phyloP scores from a whole-genome alignment of 139 green algal species.

The Picochlorum sp. region DNA sequence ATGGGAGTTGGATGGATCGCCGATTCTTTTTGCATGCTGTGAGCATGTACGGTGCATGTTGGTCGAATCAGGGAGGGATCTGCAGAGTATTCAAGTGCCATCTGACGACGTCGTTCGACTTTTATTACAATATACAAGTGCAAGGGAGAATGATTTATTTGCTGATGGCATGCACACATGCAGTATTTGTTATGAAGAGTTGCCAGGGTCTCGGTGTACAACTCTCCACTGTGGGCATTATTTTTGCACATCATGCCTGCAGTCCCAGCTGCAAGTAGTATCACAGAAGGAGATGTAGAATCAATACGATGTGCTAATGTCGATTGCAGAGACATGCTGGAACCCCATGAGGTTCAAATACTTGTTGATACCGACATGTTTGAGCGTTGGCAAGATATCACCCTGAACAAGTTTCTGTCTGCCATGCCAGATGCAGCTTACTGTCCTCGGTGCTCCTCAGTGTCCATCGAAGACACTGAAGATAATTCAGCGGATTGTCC shows the following conservation, averaged over 20 bases:
- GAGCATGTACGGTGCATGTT: too few relatives aligned
- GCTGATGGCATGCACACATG: constrained; percentile 24
- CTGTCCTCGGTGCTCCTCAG: constrained; percentile 67
- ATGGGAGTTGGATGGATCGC: too few relatives aligned
- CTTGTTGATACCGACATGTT: constrained; percentile 39
- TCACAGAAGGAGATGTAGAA: constrained; percentile 52
- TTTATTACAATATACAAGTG: not conserved
- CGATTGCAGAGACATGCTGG: constrained; percentile 43
- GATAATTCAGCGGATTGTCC: constrained; percentile 67
- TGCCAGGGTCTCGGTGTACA: constrained; percentile 39
- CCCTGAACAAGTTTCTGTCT: constrained; percentile 62
- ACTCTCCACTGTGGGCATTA: constrained; percentile 56
- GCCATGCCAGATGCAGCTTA: constrained; percentile 72
- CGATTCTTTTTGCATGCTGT: too few relatives aligned
- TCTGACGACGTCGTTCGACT: not conserved
- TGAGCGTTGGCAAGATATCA: constrained; percentile 59
- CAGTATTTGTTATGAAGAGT: constrained; percentile 60
- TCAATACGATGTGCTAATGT: constrained; percentile 56
- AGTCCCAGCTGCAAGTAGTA: constrained; percentile 26
- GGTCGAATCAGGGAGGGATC: too few relatives aligned
- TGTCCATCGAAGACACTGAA: constrained; percentile 54
- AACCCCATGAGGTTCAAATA: constrained; percentile 22
- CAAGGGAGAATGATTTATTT: constrained; percentile 16
- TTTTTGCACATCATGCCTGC: constrained; percentile 68
- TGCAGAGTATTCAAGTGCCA: too few relatives aligned